Base-by-base conservation (phyloP, 371 early-diverging fungal species). In the Choanephora cucurbitarum region DNA sequence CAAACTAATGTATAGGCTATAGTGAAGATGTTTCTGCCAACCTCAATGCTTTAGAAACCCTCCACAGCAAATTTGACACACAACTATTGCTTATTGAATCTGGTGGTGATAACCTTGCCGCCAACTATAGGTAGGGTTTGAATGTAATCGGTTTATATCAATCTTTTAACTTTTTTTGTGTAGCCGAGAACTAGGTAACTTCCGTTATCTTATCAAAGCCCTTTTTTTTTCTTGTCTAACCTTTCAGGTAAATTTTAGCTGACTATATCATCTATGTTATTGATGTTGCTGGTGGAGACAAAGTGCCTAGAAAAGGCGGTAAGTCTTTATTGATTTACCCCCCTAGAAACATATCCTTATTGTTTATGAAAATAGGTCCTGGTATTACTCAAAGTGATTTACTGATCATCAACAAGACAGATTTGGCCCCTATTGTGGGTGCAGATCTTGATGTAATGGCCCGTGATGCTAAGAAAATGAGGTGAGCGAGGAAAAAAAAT, bases 201-300 rank as follows among this genome's bases (percentile, higher is more conserved):
- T 57, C 44, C 37, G 48, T 31, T 55, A 55, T 55, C 48, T 55
- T 54, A 54, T 54, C 44, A 45, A 42, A n/a, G n/a, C n/a, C n/a
- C 28, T 5, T 7, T 28, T 28, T 28, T 28, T 54, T 55, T 22
- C 31, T n/a, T 39, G 22, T n/a, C 28, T 33, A 49, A 23, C 28
- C 11, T 31, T 43, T 21, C 17, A 17, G 15, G 21, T 33, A 9
- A 24, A 24, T 49, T 43, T 65, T 92, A 73, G 95, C 96, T 4
- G 96, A 96, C 65, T 96, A 84, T 67, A 96, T 95, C 69, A 94
- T 96, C 50, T 96, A 95, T 66, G 95, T 96, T 19, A 96, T 96
- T 68, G 97, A 96, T 67, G 95, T 95, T 33, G 90, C 94, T 49
- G 95, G 97, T 63, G 97, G 97, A 43, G 95, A 95, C 72, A 96